Percentiles rank a stretch among this genome's conserved stretches.
Evolutionary conservation across 2,329 filamentous ascomycete genomes (phyloP).

Genomic region (Dactylellina drechsleri): DNA sequence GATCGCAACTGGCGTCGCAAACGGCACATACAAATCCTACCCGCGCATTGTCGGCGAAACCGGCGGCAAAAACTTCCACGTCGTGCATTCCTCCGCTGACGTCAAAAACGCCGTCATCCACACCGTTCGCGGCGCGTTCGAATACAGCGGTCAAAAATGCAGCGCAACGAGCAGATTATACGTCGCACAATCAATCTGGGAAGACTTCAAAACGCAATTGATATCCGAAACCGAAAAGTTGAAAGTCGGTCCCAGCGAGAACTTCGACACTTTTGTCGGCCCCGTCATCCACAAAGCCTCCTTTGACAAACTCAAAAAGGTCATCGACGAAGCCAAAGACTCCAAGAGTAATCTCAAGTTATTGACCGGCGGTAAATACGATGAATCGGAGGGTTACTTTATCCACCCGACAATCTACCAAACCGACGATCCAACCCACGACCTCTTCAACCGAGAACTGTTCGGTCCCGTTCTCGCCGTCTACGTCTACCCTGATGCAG

Average conservation of each 20-base stretch:
- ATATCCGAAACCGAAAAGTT: conserved; percentile 75
- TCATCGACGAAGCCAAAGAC: conserved; percentile 82
- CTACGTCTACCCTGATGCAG: conserved; percentile 79
- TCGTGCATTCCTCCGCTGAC: conserved; percentile 81
- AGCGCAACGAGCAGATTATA: conserved; percentile 84
- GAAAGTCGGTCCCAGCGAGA: conserved; percentile 74
- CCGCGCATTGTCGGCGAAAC: conserved; percentile 91
- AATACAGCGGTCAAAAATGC: conserved; percentile 93
- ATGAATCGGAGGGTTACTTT: conserved; percentile 81
- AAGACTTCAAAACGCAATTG: conserved; percentile 73
- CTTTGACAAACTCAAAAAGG: conserved; percentile 80
- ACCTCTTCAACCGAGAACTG: conserved; percentile 79
- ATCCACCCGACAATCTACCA: conserved; percentile 84
- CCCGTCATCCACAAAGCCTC: conserved; percentile 84
- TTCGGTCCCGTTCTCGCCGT: conserved; percentile 81
- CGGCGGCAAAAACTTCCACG: conserved; percentile 92
- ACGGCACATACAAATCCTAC: conserved; percentile 84
- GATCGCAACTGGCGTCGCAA: conserved; percentile 82
- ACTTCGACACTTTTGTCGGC: conserved; percentile 82
- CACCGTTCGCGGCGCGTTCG: conserved; percentile 86
- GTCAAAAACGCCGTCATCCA: conserved; percentile 81
- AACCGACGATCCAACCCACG: conserved; percentile 77
- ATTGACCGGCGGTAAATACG: conserved; percentile 79
- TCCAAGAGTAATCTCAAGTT: conserved; percentile 71
- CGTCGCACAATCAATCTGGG: conserved; percentile 77